Percentiles rank a stretch among this genome's conserved stretches.
phyloP scores from a whole-genome alignment of 768 basidiomycete genomes.

The Lactarius trivialis region DNA sequence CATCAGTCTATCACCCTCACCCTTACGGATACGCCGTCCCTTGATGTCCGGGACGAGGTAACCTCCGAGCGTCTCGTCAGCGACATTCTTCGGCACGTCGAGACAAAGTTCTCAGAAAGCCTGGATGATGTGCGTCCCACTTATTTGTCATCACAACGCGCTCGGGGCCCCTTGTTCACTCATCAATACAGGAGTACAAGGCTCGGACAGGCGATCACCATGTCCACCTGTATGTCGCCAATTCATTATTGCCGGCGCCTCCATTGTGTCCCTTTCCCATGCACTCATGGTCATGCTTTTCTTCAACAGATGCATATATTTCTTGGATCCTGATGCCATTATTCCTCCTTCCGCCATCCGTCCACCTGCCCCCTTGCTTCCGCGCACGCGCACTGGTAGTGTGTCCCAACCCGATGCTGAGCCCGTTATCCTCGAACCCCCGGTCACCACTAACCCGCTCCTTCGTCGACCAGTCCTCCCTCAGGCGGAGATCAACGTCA shows the following conservation, averaged over 20 bases:
- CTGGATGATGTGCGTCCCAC: conserved; percentile 63
- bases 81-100: conserved; percentile 68
- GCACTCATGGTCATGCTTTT: conserved; percentile 15
- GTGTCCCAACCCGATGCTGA: conserved; percentile 68
- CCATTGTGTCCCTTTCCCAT: conserved; percentile 9
- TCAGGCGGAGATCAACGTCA: conserved; percentile 63
- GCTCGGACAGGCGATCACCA: conserved; percentile 66
- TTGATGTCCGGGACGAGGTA: conserved; percentile 65
- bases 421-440: conserved; percentile 75
- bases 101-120: conserved; percentile 64
- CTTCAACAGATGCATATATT: conserved; percentile 67
- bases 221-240: conserved; percentile 63
- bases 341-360: conserved; percentile 62
- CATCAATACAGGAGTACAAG: conserved; percentile 55
- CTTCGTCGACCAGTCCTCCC: conserved; percentile 64
- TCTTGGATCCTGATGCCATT: conserved; percentile 79
- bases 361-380: conserved; percentile 59
- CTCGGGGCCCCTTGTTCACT: conserved; percentile 22
- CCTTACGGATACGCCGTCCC: conserved; percentile 76
- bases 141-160: conserved; percentile 9
- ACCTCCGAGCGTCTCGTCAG: conserved; percentile 55
- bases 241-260: conserved; percentile 9
- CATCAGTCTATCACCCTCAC: conserved; percentile 53
- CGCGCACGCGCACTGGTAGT: conserved; percentile 63
- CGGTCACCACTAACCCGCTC: conserved; percentile 65